phyloP scores from a whole-genome alignment of 129 eudicot species.

The Pulicaria dysenterica region DNA sequence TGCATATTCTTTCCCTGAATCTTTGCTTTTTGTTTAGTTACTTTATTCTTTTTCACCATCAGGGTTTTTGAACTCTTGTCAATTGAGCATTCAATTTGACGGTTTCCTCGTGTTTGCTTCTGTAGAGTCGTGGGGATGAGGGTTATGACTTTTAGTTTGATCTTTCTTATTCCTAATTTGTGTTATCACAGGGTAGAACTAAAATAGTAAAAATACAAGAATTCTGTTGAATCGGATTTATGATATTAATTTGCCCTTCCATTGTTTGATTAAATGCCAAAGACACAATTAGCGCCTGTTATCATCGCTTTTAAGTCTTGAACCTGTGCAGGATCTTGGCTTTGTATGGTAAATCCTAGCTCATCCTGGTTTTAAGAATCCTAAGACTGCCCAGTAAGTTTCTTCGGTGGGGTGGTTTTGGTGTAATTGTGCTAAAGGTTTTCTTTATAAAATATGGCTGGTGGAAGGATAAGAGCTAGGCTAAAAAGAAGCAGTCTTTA shows the following conservation, averaged over 20 bases:
- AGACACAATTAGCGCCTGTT: not conserved
- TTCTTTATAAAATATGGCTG: constrained; percentile 47
- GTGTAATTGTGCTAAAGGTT: not conserved
- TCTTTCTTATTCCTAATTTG: not conserved
- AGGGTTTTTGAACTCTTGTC: not conserved
- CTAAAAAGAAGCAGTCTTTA: constrained; percentile 76
- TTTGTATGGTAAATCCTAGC: constrained; percentile 16
- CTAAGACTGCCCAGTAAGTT: no score
- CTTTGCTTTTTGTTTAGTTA: not conserved
- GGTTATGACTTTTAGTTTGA: not conserved
- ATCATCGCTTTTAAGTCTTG: not conserved
- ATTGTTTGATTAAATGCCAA: constrained; percentile 32
- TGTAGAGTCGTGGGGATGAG: constrained; percentile 4
- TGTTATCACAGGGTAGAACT: not conserved
- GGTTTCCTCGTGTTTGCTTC: not conserved
- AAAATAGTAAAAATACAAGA: not conserved
- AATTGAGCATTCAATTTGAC: not conserved
- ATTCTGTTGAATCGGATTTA: not conserved
- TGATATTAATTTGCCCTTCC: constrained; percentile 14
- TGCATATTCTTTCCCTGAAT: constrained; percentile 38
- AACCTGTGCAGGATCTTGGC: constrained; percentile 23
- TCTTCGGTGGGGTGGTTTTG: not conserved
- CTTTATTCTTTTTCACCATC: not conserved
- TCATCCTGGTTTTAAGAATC: no score
- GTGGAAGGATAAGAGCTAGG: constrained; percentile 79